A percentile compares a stretch with the other conserved stretches of the same genome.
phyloP scores from a whole-genome alignment of 2,329 filamentous ascomycete genomes.

The Xylariaceae sp. region DNA sequence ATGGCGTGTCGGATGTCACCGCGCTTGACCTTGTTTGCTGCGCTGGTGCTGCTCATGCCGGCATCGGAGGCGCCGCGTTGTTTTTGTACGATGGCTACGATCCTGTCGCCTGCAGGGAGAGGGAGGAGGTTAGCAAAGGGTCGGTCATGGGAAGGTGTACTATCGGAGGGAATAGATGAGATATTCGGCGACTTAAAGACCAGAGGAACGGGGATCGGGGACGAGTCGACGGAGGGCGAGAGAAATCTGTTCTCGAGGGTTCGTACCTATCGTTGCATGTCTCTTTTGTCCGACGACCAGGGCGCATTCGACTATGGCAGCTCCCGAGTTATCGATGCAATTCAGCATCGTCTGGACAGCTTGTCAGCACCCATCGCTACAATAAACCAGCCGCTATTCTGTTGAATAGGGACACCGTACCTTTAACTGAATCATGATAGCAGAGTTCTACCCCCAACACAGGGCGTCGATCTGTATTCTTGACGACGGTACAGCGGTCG shows the following conservation, averaged over 20 bases:
- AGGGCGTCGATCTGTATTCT: no score
- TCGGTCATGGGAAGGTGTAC: not conserved
- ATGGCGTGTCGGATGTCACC: constrained; percentile 96
- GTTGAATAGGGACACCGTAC: constrained; percentile 36
- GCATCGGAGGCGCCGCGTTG: constrained; percentile 76
- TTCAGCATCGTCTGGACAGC: constrained; percentile 82
- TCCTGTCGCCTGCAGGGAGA: constrained; percentile 72
- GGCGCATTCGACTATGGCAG: constrained; percentile 93
- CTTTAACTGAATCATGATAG: constrained; percentile 90
- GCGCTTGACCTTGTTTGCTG: constrained; percentile 88
- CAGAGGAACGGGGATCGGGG: not conserved
- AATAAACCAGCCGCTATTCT: no score
- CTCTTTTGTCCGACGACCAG: constrained; percentile 88
- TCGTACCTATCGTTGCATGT: constrained; percentile 78
- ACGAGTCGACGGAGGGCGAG: not conserved
- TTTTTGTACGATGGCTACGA: constrained; percentile 96
- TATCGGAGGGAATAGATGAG: not conserved
- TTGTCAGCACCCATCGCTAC: no score
- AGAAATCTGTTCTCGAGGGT: not conserved
- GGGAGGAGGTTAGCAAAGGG: not conserved
- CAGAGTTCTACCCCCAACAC: constrained; percentile 3
- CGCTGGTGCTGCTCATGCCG: constrained; percentile 65
- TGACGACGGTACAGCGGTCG: constrained; percentile 4
- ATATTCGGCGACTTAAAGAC: no score
- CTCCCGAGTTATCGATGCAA: constrained; percentile 99